Evolutionary conservation across 2,329 filamentous ascomycete species (phyloP).

Genomic region (Fusarium stilboides): DNA sequence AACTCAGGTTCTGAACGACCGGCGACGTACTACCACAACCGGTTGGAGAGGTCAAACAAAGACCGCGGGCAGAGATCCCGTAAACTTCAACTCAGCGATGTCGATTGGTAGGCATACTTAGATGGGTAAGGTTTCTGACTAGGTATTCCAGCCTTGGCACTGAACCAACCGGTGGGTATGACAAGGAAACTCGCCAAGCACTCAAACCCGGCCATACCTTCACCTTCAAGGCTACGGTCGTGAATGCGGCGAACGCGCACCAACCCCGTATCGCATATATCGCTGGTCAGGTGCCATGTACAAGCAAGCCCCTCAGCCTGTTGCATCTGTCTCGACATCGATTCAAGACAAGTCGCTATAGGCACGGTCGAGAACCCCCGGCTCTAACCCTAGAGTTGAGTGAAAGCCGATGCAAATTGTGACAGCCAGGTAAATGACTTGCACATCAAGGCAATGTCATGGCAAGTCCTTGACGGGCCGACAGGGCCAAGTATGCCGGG

Average conservation of each 20-base stretch:
- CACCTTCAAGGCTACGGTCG: slow-evolving; percentile 7
- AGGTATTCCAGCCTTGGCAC: slow-evolving; percentile 24
- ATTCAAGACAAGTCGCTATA: not conserved
- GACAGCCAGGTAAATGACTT: slow-evolving; percentile 1
- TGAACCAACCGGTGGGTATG: slow-evolving; percentile 25
- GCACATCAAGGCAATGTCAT: not conserved
- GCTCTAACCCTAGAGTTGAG: not conserved
- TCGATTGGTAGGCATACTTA: slow-evolving; percentile 85
- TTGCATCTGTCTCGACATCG: not conserved
- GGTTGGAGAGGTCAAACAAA: slow-evolving; percentile 69
- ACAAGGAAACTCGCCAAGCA: slow-evolving; percentile 12
- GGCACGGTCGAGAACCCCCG: not conserved
- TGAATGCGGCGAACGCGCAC: slow-evolving; percentile 1
- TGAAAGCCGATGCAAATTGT: not conserved
- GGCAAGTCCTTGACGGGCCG: not conserved
- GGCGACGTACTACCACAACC: slow-evolving; percentile 66
- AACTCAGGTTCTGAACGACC: slow-evolving; percentile 66
- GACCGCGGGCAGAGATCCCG: slow-evolving; percentile 86
- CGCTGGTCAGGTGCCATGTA: not conserved
- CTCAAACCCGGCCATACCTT: not conserved
- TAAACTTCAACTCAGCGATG: slow-evolving; percentile 94
- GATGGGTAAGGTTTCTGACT: slow-evolving; percentile 37
- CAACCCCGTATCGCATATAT: slow-evolving; percentile 1
- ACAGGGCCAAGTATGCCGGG: not conserved
- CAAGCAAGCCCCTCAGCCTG: not conserved